Evolutionary conservation across 1,284 basidiomycete genomes (phyloP).

Genomic region (Marasmius tenuissimus): DNA sequence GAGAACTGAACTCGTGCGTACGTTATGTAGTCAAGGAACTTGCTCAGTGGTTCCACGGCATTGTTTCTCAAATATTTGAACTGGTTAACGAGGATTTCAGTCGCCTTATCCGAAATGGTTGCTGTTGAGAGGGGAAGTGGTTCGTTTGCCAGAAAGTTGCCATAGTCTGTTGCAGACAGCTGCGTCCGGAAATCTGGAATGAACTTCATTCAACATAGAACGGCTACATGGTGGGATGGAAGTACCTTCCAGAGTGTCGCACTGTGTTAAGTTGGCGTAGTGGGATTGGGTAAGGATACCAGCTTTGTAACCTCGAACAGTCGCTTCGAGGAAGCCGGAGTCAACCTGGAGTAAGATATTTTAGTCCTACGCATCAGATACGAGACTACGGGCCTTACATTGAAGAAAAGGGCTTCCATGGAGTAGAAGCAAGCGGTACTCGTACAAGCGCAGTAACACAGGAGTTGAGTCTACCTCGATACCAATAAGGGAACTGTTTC

Average conservation of each 20-base stretch:
- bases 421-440: neutral
- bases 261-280: slow-evolving; percentile 95
- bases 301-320: slow-evolving; percentile 93
- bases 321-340: slow-evolving; percentile 87
- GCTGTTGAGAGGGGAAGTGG: slow-evolving; percentile 93
- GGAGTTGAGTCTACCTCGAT: neutral
- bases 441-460: neutral
- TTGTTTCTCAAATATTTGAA: slow-evolving; percentile 95
- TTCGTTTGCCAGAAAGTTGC: slow-evolving; percentile 97
- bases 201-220: neutral
- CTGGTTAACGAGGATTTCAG: slow-evolving; percentile 92
- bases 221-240: neutral
- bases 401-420: slow-evolving; percentile 29
- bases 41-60: slow-evolving; percentile 87
- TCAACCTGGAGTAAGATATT: slow-evolving; percentile 54
- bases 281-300: slow-evolving; percentile 88
- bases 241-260: slow-evolving; percentile 94
- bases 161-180: slow-evolving; percentile 95
- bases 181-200: slow-evolving; percentile 86
- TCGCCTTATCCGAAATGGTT: slow-evolving; percentile 95
- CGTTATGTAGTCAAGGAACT: slow-evolving; percentile 98
- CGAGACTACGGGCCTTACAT: slow-evolving; percentile 19
- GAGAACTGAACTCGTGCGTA: slow-evolving; percentile 41
- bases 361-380: neutral
- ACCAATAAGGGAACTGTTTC: neutral